These are phyloP conservation scores for Kitagawia praeruptora DNA, from an alignment of 129 eudicot genomes.

Conservation along the genomic window DNA sequence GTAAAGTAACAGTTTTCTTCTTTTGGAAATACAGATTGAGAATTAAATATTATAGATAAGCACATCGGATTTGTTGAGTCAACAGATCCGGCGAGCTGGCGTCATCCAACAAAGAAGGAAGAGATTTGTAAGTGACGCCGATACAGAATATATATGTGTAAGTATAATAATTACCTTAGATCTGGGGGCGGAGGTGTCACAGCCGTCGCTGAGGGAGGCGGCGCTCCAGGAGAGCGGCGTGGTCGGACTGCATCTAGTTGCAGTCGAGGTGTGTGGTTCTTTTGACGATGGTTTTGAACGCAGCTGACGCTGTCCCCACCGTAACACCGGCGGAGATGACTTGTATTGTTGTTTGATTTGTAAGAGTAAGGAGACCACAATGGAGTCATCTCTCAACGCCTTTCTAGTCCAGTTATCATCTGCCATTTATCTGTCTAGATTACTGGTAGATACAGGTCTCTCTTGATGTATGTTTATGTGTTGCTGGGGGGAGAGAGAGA, in stretches of 20 bases:
- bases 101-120: background rate
- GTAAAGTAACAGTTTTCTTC: no score
- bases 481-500: background rate
- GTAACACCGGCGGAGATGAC: background rate
- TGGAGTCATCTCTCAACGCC: slow-evolving; percentile 29
- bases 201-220: slow-evolving; percentile 36
- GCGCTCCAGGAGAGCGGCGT: slow-evolving; percentile 64
- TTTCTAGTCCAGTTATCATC: slow-evolving; percentile 34
- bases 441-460: no score
- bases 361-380: slow-evolving; percentile 42
- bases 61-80: no score
- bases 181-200: slow-evolving; percentile 41
- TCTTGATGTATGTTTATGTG: no score
- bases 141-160: no score
- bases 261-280: background rate
- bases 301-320: slow-evolving; percentile 46
- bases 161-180: slow-evolving; percentile 30
- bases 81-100: slow-evolving; percentile 13
- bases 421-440: slow-evolving; percentile 12
- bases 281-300: slow-evolving; percentile 28
- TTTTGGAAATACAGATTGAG: no score
- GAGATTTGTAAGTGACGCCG: background rate
- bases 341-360: slow-evolving; percentile 19
- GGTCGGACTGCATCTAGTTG: slow-evolving; percentile 48
- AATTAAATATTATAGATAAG: no score